Evolutionary conservation across 2,329 filamentous ascomycete genomes (phyloP).

Genomic region (Fusarium chaquense): DNA sequence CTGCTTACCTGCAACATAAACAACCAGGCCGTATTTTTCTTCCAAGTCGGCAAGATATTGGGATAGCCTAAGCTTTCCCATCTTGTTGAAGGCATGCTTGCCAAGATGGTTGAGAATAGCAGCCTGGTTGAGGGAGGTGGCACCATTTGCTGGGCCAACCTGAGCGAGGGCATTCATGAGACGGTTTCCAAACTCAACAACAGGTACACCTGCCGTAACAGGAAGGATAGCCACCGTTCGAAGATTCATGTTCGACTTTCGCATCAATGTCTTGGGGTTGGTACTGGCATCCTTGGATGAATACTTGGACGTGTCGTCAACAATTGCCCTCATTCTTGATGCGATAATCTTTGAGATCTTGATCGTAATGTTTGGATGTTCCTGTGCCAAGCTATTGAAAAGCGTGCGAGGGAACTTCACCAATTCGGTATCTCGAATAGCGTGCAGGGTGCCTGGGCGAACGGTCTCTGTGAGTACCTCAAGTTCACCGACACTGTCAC

Average conservation of each 20-base stretch:
- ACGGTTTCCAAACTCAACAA: conserved; percentile 93
- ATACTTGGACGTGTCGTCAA: conserved; percentile 82
- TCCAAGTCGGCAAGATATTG: conserved; percentile 97
- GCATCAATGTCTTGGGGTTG: conserved; percentile 64
- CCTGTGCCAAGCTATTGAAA: conserved; percentile 97
- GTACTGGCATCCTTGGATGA: conserved; percentile 73
- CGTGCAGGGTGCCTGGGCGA: conserved; percentile 91
- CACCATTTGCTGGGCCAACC: conserved; percentile 88
- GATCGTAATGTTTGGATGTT: conserved; percentile 98
- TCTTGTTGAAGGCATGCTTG: conserved; percentile 94
- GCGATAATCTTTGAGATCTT: conserved; percentile 99
- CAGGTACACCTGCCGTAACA: conserved; percentile 89
- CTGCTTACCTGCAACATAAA: conserved; percentile 85
- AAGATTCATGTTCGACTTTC: conserved; percentile 90
- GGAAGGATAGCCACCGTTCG: conserved; percentile 93
- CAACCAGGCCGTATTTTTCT: conserved; percentile 94
- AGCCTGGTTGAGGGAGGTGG: conserved; percentile 91
- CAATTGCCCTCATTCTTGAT: conserved; percentile 87
- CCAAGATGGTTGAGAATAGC: conserved; percentile 95
- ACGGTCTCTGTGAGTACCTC: conserved; percentile 96
- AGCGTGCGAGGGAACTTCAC: conserved; percentile 95
- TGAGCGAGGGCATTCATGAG: conserved; percentile 89
- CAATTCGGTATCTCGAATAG: conserved; percentile 95
- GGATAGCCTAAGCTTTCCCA: conserved; percentile 95
- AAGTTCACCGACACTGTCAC: conserved; percentile 95